Evolutionary conservation across 805 yeast species (phyloP).

Genomic region (Wickerhamiella nectarea): DNA sequence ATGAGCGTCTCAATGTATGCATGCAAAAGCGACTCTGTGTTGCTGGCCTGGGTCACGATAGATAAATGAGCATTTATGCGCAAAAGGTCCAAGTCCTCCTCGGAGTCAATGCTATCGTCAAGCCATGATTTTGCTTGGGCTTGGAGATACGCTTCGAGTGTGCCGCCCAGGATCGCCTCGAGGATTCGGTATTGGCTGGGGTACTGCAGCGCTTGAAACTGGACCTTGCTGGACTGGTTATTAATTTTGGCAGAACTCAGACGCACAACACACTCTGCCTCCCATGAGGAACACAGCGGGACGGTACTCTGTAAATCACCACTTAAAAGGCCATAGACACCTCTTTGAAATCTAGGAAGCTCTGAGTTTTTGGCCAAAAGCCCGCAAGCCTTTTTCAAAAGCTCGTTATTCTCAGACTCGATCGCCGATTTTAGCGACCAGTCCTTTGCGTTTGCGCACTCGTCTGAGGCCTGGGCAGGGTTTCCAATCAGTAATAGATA

Average conservation of each 20-base stretch:
- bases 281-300: constrained; percentile 2
- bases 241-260: no score
- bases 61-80: constrained; percentile 2
- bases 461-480: neutral
- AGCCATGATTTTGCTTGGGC: neutral
- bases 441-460: neutral
- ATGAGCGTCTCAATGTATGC: constrained; percentile 3
- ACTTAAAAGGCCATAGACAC: constrained; percentile 1
- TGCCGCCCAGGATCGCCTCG: neutral
- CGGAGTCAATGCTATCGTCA: neutral
- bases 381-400: neutral
- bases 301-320: constrained; percentile 1
- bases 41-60: neutral
- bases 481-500: neutral
- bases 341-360: neutral
- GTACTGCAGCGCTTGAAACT: no score
- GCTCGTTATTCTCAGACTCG: neutral
- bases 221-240: no score
- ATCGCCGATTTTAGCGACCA: constrained; percentile 4
- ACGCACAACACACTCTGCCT: neutral
- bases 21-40: neutral
- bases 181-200: neutral
- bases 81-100: neutral
- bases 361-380: neutral
- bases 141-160: neutral